These are phyloP conservation scores for Spencermartinsiella ligniputridi DNA, from an alignment of 1,139 yeast species.

Conservation along the genomic window DNA sequence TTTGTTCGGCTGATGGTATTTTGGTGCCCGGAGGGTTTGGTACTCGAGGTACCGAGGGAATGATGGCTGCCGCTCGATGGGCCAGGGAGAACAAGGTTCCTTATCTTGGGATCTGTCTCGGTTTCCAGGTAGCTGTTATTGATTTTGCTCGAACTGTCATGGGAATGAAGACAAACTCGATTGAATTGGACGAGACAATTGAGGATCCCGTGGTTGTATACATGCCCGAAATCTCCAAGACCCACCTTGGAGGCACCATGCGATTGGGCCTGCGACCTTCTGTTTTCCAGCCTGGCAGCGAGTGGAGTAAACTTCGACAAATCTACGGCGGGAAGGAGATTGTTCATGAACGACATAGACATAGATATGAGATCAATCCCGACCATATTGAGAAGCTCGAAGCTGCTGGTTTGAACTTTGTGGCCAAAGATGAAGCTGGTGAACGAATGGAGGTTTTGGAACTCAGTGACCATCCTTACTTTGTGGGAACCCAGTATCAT, in stretches of 20 bases:
- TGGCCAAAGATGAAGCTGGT: slow-evolving; percentile 88
- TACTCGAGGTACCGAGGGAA: slow-evolving; percentile 94
- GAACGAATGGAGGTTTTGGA: slow-evolving; percentile 94
- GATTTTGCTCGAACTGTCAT: slow-evolving; percentile 84
- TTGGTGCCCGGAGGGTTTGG: slow-evolving; percentile 99
- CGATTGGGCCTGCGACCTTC: slow-evolving; percentile 94
- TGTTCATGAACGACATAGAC: slow-evolving; percentile 95
- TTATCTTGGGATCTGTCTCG: slow-evolving; percentile 94
- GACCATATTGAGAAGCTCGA: slow-evolving; percentile 67
- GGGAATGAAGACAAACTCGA: slow-evolving; percentile 70
- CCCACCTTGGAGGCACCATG: slow-evolving; percentile 98
- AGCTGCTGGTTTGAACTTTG: slow-evolving; percentile 72
- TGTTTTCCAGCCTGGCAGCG: slow-evolving; percentile 64
- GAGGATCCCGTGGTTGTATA: slow-evolving; percentile 82
- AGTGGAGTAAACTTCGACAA: slow-evolving; percentile 69
- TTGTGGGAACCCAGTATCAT: slow-evolving; percentile 94
- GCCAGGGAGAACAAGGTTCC: slow-evolving; percentile 95
- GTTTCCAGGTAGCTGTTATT: slow-evolving; percentile 95
- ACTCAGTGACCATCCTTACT: slow-evolving; percentile 76
- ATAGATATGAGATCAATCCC: slow-evolving; percentile 96
- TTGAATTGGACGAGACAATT: slow-evolving; percentile 70
- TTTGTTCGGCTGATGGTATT: slow-evolving; percentile 95
- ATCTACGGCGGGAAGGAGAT: slow-evolving; percentile 69
- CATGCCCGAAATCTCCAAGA: slow-evolving; percentile 98
- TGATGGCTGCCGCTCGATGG: slow-evolving; percentile 95